Base-by-base conservation (phyloP, 1,139 yeast genomes). In the Meyerozyma athensensis region DNA sequence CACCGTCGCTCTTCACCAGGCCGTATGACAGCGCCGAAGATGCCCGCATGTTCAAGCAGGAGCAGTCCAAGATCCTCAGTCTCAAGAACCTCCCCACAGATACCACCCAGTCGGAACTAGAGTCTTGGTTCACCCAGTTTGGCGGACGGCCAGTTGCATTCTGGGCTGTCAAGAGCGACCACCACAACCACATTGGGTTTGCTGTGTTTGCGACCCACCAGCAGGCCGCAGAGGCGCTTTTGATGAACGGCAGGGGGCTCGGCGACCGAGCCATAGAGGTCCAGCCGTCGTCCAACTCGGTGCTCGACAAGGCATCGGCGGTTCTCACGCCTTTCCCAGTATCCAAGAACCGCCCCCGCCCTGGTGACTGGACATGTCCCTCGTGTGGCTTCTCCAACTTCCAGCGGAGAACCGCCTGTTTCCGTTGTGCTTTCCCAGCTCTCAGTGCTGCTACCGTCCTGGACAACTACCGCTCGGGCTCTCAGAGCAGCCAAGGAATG, bases 301-400 rank as follows among this genome's bases (percentile, higher is more conserved):
- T 90, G 1, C 65, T 90, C 39, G 96, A 86, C 47, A 74, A 79
- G 43, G 96, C 96, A 1, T 81, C 79, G 46, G 95, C 84, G 30
- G 74, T 89, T 36, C 66, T 90, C 41, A 73, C 86, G 0, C 86
- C 95, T 7, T 89, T 90, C 59, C 96, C 96, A 10, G 81, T 89
- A 19, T 81, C 86, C 36, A 89, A 89, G 52, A 89, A 89, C 58
- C 74, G 95, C 49, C 96, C 96, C 18, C 73, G 97, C 53, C 97
- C 97, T 0, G 97, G 97, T 18, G 97, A 90, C 56, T 90, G 97
- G 97, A 86, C 86, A 6, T 90, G 97, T 61, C 96, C 96, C 13
- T 81, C 92, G 5, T 90, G 97, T 67, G 96, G 97, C 1, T 90
- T 90, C 55, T 85, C 95, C 26, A 90, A 90, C 56, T 90, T 90